Evolutionary conservation across 495 filamentous ascomycete genomes (phyloP).

Genomic region (Evernia prunastri): DNA sequence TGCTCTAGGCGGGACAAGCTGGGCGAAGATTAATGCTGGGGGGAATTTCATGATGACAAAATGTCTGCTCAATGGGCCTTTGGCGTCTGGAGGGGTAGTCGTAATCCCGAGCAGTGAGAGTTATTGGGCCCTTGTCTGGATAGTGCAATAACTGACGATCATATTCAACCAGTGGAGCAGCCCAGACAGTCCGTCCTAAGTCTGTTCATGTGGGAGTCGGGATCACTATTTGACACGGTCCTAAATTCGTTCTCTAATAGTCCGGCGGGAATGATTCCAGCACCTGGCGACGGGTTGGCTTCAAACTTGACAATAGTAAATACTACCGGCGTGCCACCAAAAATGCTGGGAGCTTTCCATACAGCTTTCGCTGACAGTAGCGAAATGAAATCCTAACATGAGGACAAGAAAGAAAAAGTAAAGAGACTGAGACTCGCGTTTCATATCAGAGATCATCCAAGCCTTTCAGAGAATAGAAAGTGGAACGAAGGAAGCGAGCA

Average conservation of each 20-base stretch:
- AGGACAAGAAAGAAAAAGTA: neutral
- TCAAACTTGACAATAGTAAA: neutral
- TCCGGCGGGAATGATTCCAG: slow-evolving; percentile 3
- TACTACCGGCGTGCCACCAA: neutral
- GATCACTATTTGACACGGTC: slow-evolving; percentile 3
- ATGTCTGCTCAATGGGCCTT: slow-evolving; percentile 1
- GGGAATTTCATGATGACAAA: slow-evolving; percentile 5
- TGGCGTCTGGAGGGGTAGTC: slow-evolving; percentile 2
- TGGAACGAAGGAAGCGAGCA: neutral
- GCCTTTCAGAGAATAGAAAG: neutral
- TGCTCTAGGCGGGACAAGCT: slow-evolving; percentile 3
- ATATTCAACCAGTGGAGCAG: neutral
- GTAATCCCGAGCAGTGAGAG: slow-evolving; percentile 10
- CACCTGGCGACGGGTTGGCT: slow-evolving; percentile 1
- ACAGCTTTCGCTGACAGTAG: neutral
- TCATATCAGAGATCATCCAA: neutral
- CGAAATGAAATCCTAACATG: neutral
- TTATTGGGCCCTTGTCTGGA: neutral
- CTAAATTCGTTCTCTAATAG: slow-evolving; percentile 5
- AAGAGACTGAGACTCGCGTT: neutral
- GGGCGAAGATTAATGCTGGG: slow-evolving; percentile 5
- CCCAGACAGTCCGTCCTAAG: slow-evolving; percentile 4
- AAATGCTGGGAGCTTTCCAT: neutral
- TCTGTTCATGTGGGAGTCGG: slow-evolving; percentile 12
- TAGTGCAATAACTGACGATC: neutral